These are phyloP conservation scores for Bombardia bombarda DNA, from an alignment of 495 filamentous ascomycete genomes.

Conservation along the genomic window DNA sequence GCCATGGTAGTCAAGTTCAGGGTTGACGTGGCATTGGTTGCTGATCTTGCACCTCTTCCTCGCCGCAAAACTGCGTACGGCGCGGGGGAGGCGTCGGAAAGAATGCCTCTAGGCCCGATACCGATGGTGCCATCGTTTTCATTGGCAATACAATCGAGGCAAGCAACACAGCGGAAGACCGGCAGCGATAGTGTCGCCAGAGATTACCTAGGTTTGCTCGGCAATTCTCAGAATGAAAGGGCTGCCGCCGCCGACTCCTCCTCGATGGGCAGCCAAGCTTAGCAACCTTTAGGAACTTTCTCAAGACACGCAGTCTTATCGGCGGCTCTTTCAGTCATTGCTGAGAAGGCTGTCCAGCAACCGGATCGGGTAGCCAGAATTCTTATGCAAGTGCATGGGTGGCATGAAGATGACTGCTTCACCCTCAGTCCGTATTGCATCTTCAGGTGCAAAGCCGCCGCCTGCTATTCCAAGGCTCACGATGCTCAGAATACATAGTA, in stretches of 20 bases:
- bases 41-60: neutral
- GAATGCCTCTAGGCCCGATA: neutral
- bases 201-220: neutral
- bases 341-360: too few relatives aligned
- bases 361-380: too few relatives aligned
- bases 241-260: too few relatives aligned
- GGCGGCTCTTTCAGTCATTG: too few relatives aligned
- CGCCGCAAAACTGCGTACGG: neutral
- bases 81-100: constrained; percentile 2
- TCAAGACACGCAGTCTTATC: too few relatives aligned
- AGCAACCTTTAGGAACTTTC: too few relatives aligned
- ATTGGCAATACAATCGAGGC: neutral
- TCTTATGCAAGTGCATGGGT: too few relatives aligned
- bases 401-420: neutral
- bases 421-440: neutral
- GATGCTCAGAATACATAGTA: too few relatives aligned
- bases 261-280: too few relatives aligned
- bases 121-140: neutral
- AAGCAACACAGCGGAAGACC: neutral
- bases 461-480: too few relatives aligned
- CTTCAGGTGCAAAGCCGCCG: too few relatives aligned
- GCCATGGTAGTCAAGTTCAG: neutral
- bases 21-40: constrained; percentile 2
- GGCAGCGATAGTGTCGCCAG: neutral
- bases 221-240: too few relatives aligned